Evolutionary conservation across 306 rosid genomes (phyloP).

Genomic region (Cicer arietinum): DNA sequence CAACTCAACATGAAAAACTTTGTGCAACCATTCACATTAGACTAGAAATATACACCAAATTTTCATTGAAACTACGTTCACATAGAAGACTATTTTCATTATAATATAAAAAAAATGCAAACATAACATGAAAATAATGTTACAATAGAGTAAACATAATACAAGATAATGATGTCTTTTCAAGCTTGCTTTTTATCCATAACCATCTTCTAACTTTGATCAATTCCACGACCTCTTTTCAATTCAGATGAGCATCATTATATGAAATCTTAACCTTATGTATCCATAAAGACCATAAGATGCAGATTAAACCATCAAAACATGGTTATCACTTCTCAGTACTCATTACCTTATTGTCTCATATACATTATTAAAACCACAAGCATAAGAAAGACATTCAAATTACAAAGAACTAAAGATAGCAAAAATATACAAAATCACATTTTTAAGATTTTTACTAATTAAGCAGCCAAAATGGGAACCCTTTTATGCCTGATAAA

Average conservation of each 20-base stretch:
- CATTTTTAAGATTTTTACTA: background rate
- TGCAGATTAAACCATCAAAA: conserved; percentile 23
- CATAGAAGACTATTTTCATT: too few relatives aligned
- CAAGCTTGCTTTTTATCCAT: background rate
- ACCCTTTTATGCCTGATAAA: conserved; percentile 62
- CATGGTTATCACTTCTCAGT: conserved; percentile 39
- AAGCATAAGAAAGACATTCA: conserved; percentile 29
- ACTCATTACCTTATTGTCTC: conserved; percentile 24
- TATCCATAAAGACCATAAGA: too few relatives aligned
- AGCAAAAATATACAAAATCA: conserved; percentile 39
- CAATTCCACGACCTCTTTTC: background rate
- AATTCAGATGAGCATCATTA: too few relatives aligned
- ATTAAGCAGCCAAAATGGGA: conserved; percentile 66
- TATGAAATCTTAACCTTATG: too few relatives aligned
- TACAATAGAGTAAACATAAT: background rate
- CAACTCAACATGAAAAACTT: background rate
- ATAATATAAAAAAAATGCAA: too few relatives aligned
- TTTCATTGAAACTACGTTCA: too few relatives aligned
- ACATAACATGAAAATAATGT: background rate
- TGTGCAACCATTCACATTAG: background rate
- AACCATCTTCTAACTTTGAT: background rate
- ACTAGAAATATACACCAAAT: background rate
- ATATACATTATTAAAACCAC: conserved; percentile 18
- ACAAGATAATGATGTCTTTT: background rate
- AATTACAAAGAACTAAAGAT: conserved; percentile 28